Base-by-base conservation (phyloP, 495 filamentous ascomycete genomes). In the Daldinia decipiens region DNA sequence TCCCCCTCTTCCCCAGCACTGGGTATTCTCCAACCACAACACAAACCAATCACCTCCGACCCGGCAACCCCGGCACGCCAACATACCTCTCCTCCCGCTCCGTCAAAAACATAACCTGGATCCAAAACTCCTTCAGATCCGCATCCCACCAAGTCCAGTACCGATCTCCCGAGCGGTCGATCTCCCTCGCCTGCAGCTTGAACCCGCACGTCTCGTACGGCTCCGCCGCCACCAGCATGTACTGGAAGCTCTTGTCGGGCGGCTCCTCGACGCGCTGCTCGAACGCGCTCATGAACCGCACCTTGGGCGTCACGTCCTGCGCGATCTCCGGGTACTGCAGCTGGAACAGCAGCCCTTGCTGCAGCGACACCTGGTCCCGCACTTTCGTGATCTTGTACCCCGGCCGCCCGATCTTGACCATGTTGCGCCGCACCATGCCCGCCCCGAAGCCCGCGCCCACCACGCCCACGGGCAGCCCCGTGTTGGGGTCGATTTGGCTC, bases 81-180 rank as follows among this genome's bases (percentile, higher is more conserved):
- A 89, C 92, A 77, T 96, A 98, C 68, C 95, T 83, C 86, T 98
- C 95, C 84, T 98, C 95, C 58, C 95, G 87, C 85, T 99, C 95
- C 40, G 96, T 98, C 87, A 98, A 94, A 83, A 98, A 99, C 86
- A 98, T 92, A 58, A 99, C 86, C 85, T 98, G 95, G n/a, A 98
- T 85, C 92, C 93, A 98, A 76, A 97, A 98, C 83, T 98, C 94
- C 86, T 98, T 98, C 60, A 89, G 87, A 80, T 99, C 95, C 68
- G 91, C 89, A 83, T 98, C 96, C 82, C 95, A 99, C 90, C 93
- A 97, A 32, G 89, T 92, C 89, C 93, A 98, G 78, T 93, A 95
- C 75, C 88, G 85, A 7, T 90, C 95, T 65, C 93, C 92, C 15
- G 91, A 86, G 40, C 94, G 87, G 81, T 99, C 96, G 56, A 99